These are phyloP conservation scores for Chaetomium sp. DNA, from an alignment of 2,329 filamentous ascomycete species.

Conservation along the genomic window DNA sequence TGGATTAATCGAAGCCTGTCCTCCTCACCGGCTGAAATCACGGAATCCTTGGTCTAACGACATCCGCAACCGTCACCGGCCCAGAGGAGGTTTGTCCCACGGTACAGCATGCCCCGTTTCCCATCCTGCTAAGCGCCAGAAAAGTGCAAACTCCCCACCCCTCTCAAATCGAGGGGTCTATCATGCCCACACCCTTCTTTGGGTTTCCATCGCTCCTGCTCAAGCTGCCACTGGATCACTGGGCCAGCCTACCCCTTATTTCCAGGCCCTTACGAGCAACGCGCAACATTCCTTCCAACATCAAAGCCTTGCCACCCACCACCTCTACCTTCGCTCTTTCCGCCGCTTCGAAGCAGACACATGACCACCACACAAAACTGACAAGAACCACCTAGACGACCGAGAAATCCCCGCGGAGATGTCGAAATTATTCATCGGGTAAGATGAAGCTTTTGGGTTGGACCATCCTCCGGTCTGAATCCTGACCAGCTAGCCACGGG, in stretches of 20 bases:
- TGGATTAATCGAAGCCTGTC: constrained; percentile 19
- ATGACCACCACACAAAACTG: background rate
- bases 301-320: no score
- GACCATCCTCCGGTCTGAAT: background rate
- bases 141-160: background rate
- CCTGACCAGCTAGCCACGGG: background rate
- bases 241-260: background rate
- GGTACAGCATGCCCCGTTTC: constrained; percentile 8
- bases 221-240: no score
- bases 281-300: background rate
- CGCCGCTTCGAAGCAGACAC: background rate
- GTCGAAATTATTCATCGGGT: constrained; percentile 96
- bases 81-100: constrained; percentile 13
- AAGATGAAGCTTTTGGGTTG: constrained; percentile 32
- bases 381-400: background rate
- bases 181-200: constrained; percentile 10
- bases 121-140: constrained; percentile 13
- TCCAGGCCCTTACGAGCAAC: background rate
- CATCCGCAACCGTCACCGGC: constrained; percentile 21
- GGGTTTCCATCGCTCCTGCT: background rate
- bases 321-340: no score
- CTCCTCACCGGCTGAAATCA: constrained; percentile 24
- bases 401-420: constrained; percentile 42
- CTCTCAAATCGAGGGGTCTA: background rate
- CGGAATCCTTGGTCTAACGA: constrained; percentile 18